Base-by-base conservation (phyloP, 495 filamentous ascomycete genomes). In the Aspergillus olivimuriae region DNA sequence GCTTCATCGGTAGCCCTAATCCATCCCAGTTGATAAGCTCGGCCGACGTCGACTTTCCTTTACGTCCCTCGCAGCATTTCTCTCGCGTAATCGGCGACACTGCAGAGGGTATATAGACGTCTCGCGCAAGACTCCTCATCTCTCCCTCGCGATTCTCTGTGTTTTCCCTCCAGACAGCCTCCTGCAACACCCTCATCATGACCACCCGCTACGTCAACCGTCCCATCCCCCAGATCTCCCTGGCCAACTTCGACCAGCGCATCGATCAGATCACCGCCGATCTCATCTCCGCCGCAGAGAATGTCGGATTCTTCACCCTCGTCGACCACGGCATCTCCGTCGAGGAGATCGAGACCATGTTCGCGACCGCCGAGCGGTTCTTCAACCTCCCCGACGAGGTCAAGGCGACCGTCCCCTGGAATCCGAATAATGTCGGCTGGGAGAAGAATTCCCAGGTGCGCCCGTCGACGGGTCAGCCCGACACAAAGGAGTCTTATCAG, bases 401-500 rank as follows among this genome's bases (percentile, higher is more conserved):
- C 17, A 84, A 84, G 52, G 64, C 67, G 12, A 66, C 58, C 21
- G 74, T 75, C 1, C 72, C 80, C 2, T 80, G 72, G 65, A 72
- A 65, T 31, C 34, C 65, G 3, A 68, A 65, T 32, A 83, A 83
- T 48, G 65, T 74, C 0, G 81, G 81, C n/a, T 84, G 81, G 81
- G 80, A 83, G 57, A 70, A 72, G 46, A 69, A 68, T 39, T 70
- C 78, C 15, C 81, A 84, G 41, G 60, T 83, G 9, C 70, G 80
- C 1, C 81, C 78, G 4, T 77, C 71, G 0, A 84, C 81, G 5
- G 81, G 80, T 18, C 47, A 61, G 6, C 67, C 75, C 4, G 81
- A 85, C 52, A 71, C 66, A 41, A 85, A 83, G 51, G 80, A 84
- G 48, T 74, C 67, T 12, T 75, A 81, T 47, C 77, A 81, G 50